Evolutionary conservation across 2,329 filamentous ascomycete species (phyloP).

Genomic region (Alternaria metachromatica): DNA sequence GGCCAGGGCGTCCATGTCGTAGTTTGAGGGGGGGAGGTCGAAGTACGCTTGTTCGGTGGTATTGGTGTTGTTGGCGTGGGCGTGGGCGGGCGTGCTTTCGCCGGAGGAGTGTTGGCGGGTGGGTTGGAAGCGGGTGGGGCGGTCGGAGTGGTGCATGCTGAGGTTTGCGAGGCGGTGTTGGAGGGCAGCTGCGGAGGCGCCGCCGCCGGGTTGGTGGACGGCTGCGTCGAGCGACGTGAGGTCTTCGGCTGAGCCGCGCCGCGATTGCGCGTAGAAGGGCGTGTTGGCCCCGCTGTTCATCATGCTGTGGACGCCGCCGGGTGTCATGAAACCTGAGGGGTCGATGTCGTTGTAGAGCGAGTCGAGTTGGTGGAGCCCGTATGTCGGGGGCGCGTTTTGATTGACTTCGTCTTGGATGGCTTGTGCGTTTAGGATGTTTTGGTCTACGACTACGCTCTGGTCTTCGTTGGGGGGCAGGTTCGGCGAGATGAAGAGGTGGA

Average conservation of each 20-base stretch:
- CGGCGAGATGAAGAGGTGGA: constrained; percentile 94
- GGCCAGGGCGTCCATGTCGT: constrained; percentile 55
- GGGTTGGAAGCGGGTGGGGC: constrained; percentile 31
- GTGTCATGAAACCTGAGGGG: constrained; percentile 79
- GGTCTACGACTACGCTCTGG: constrained; percentile 69
- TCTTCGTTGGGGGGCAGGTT: constrained; percentile 88
- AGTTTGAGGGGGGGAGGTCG: constrained; percentile 28
- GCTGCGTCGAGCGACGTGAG: constrained; percentile 64
- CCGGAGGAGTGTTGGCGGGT: constrained; percentile 44
- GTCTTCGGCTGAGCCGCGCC: constrained; percentile 82
- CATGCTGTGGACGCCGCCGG: constrained; percentile 67
- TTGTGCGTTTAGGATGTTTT: constrained; percentile 44
- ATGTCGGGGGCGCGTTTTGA: constrained; percentile 83
- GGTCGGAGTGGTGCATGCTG: constrained; percentile 46
- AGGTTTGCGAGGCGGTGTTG: constrained; percentile 71
- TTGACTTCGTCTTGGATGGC: constrained; percentile 63
- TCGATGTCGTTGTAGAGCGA: constrained; percentile 90
- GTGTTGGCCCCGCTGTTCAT: constrained; percentile 67
- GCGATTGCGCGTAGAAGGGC: constrained; percentile 73
- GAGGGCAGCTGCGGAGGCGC: constrained; percentile 65
- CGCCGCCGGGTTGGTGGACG: constrained; percentile 43
- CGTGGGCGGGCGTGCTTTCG: constrained; percentile 44
- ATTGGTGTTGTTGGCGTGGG: not conserved
- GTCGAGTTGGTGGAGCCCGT: constrained; percentile 88
- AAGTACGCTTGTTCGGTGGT: constrained; percentile 29